These are phyloP conservation scores for Coniella vitis DNA, from an alignment of 2,329 filamentous ascomycete species.

Conservation along the genomic window DNA sequence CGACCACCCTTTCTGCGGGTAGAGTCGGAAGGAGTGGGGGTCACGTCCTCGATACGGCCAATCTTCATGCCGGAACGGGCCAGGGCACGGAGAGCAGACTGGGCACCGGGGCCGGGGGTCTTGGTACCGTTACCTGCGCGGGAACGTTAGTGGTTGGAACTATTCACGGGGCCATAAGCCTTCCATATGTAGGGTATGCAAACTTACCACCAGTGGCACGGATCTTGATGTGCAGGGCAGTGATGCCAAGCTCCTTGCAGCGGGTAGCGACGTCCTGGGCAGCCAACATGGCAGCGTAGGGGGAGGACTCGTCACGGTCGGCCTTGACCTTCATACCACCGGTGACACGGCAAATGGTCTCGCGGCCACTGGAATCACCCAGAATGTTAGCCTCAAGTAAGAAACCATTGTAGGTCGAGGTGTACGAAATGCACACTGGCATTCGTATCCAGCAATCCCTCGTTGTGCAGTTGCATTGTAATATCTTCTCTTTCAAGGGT, in stretches of 20 bases:
- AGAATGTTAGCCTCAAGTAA: constrained; percentile 52
- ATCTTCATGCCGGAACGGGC: constrained; percentile 99
- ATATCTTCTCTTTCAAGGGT: constrained; percentile 19
- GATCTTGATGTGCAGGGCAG: constrained; percentile 99
- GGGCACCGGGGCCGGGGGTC: constrained; percentile 97
- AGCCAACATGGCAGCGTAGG: constrained; percentile 99
- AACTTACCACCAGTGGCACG: constrained; percentile 89
- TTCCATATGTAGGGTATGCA: neutral
- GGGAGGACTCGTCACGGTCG: constrained; percentile 99
- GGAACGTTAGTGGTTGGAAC: constrained; percentile 2
- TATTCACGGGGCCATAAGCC: neutral
- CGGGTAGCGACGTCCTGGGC: constrained; percentile 94
- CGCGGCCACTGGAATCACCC: constrained; percentile 83
- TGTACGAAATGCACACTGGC: neutral
- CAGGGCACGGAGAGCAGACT: constrained; percentile 97
- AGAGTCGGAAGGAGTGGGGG: constrained; percentile 97
- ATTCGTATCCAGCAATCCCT: neutral
- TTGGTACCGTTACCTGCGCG: constrained; percentile 92
- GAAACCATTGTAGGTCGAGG: constrained; percentile 4
- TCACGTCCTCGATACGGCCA: constrained; percentile 98
- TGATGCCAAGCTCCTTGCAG: constrained; percentile 66
- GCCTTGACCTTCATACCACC: constrained; percentile 99
- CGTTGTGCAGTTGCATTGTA: constrained; percentile 8
- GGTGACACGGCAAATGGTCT: constrained; percentile 99
- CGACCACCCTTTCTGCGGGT: constrained; percentile 99